These are phyloP conservation scores for Tephrocybe sp. DNA, from an alignment of 768 basidiomycete genomes.

Conservation along the genomic window DNA sequence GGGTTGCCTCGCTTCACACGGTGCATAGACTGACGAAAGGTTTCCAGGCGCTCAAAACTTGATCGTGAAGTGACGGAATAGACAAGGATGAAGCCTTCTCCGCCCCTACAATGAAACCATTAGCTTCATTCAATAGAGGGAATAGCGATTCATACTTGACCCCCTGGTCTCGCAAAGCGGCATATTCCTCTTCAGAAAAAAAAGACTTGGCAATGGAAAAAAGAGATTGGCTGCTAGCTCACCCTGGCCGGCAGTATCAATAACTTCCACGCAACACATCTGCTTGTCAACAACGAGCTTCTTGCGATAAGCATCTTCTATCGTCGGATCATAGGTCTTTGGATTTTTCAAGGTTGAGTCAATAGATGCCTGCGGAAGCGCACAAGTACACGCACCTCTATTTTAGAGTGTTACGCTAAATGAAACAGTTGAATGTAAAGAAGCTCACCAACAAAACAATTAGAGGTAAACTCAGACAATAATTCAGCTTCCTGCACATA, in stretches of 20 bases:
- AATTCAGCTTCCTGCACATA: conserved; percentile 8
- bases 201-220: conserved; percentile 17
- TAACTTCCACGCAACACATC: conserved; percentile 95
- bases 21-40: conserved; percentile 86
- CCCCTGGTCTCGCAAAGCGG: conserved; percentile 96
- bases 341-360: conserved; percentile 14
- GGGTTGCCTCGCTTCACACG: conserved; percentile 85
- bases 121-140: conserved; percentile 9
- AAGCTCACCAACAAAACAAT: conserved; percentile 89
- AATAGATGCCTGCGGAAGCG: conserved; percentile 3
- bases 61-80: conserved; percentile 95
- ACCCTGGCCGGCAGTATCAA: conserved; percentile 98
- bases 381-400: conserved; percentile 51
- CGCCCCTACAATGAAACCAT: conserved; percentile 57
- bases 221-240: conserved; percentile 20
- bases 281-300: conserved; percentile 92
- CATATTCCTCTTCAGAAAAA: conserved; percentile 84
- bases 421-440: conserved; percentile 13
- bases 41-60: conserved; percentile 86
- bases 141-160: conserved; percentile 66
- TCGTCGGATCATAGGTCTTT: conserved; percentile 96
- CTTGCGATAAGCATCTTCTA: conserved; percentile 97
- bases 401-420: conserved; percentile 7
- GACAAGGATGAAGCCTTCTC: conserved; percentile 94
- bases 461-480: conserved; percentile 76